Base-by-base conservation (phyloP, 768 basidiomycete species). In the Tricholoma terreum region DNA sequence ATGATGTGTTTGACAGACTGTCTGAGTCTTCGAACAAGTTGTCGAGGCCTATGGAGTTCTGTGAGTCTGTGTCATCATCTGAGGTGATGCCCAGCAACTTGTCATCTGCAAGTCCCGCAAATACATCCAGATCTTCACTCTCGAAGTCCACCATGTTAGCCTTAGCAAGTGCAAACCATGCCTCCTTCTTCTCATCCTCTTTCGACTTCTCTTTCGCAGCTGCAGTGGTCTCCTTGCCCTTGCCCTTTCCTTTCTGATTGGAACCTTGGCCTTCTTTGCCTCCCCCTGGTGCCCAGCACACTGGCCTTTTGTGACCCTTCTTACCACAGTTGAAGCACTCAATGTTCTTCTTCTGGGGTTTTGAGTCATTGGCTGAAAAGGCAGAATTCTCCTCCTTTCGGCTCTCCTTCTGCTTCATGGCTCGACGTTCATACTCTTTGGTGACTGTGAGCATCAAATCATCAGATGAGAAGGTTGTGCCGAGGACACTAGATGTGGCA, bases 241-340 rank as follows among this genome's bases (percentile, higher is more conserved):
- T n/a, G n/a, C n/a, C n/a, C n/a, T n/a, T n/a, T n/a, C n/a, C n/a
- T n/a, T n/a, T n/a, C n/a, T n/a, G n/a, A n/a, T n/a, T n/a, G n/a
- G n/a, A n/a, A n/a, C n/a, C n/a, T n/a, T n/a, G n/a, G n/a, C n/a
- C n/a, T n/a, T n/a, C n/a, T n/a, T n/a, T n/a, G n/a, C n/a, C n/a
- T n/a, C n/a, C n/a, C n/a, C n/a, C n/a, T n/a, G n/a, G n/a, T n/a
- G n/a, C n/a, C n/a, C n/a, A n/a, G n/a, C n/a, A n/a, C n/a, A n/a
- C n/a, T n/a, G n/a, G n/a, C n/a, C n/a, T n/a, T n/a, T n/a, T n/a
- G n/a, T 72, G 71, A 2, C 71, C 69, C 34, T 56, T 59, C 51
- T 65, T 63, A n/a, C 62, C 59, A 59, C 71, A 73, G 36, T 70
- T 71, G 52, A 57, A 72, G 56, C 71, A 73, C 50, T 64, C 54